phyloP scores from a whole-genome alignment of 305 asterid genomes.

The Fraxinus sp. region DNA sequence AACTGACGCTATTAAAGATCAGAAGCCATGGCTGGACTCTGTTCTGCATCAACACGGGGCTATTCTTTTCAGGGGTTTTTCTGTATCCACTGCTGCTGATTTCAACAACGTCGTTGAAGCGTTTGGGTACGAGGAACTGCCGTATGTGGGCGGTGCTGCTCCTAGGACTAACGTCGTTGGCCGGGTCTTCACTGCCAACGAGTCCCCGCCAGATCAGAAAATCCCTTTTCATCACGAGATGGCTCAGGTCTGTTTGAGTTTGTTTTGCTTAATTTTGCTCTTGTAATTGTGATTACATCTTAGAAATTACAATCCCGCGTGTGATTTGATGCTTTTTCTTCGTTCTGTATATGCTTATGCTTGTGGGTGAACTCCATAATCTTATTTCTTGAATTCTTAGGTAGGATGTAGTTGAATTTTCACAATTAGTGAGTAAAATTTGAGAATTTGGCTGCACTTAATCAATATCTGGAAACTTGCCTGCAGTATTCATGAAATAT shows the following conservation, averaged over 20 bases:
- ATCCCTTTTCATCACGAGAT: conserved; percentile 88
- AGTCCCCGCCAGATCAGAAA: conserved; percentile 87
- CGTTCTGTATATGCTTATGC: neutral
- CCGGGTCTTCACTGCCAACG: conserved; percentile 86
- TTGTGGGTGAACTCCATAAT: neutral
- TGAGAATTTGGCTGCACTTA: neutral
- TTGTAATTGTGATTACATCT: neutral
- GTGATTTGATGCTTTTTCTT: neutral
- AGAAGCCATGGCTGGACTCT: conserved; percentile 54
- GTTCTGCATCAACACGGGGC: conserved; percentile 65
- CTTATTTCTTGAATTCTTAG: neutral
- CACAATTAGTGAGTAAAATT: neutral
- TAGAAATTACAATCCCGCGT: neutral
- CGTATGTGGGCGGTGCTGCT: conserved; percentile 89
- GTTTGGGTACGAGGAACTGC: conserved; percentile 76
- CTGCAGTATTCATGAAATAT: neutral
- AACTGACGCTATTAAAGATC: conserved; percentile 41
- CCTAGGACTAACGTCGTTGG: conserved; percentile 76
- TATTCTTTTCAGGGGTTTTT: conserved; percentile 66
- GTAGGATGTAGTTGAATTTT: neutral
- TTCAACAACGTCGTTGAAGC: conserved; percentile 86
- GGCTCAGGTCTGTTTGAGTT: conserved; percentile 59
- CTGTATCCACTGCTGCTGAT: conserved; percentile 53
- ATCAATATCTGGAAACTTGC: neutral
- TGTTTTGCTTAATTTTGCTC: neutral